Percentiles rank a stretch among this genome's conserved stretches.
Evolutionary conservation across 2,329 filamentous ascomycete genomes (phyloP).

Genomic region (Orbilia oligospora): DNA sequence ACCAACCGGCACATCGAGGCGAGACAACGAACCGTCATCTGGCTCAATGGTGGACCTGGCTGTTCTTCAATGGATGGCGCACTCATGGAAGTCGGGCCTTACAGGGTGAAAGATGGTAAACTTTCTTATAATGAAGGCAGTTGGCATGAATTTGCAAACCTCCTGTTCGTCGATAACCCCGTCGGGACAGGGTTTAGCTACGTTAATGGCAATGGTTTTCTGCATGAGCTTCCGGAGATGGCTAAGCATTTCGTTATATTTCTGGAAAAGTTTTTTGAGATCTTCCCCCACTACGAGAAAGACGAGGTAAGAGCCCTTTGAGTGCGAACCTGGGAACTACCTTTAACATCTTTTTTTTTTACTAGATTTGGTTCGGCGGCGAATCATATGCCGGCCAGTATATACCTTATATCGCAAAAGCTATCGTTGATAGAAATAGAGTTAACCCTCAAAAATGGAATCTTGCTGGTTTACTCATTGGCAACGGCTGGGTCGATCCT

Average conservation of each 20-base stretch:
- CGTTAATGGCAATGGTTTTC: slow-evolving; percentile 87
- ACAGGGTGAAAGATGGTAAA: slow-evolving; percentile 81
- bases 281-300: slow-evolving; percentile 91
- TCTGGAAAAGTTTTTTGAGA: slow-evolving; percentile 87
- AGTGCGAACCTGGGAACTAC: neutral
- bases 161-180: slow-evolving; percentile 97
- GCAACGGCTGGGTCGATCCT: slow-evolving; percentile 97
- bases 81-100: slow-evolving; percentile 96
- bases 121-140: slow-evolving; percentile 90
- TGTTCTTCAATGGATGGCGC: slow-evolving; percentile 98
- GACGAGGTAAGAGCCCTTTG: slow-evolving; percentile 79
- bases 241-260: slow-evolving; percentile 88
- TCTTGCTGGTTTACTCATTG: slow-evolving; percentile 87
- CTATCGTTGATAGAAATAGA: slow-evolving; percentile 86
- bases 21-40: slow-evolving; percentile 89
- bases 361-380: slow-evolving; percentile 89
- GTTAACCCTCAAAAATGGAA: slow-evolving; percentile 76
- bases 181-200: slow-evolving; percentile 98
- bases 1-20: slow-evolving; percentile 96
- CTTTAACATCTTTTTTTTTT: neutral
- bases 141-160: slow-evolving; percentile 97
- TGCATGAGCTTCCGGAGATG: slow-evolving; percentile 90
- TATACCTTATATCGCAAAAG: slow-evolving; percentile 95
- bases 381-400: slow-evolving; percentile 98
- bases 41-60: slow-evolving; percentile 96